Base-by-base conservation (phyloP, 1,284 basidiomycete species). In the Trichosporon sp. region DNA sequence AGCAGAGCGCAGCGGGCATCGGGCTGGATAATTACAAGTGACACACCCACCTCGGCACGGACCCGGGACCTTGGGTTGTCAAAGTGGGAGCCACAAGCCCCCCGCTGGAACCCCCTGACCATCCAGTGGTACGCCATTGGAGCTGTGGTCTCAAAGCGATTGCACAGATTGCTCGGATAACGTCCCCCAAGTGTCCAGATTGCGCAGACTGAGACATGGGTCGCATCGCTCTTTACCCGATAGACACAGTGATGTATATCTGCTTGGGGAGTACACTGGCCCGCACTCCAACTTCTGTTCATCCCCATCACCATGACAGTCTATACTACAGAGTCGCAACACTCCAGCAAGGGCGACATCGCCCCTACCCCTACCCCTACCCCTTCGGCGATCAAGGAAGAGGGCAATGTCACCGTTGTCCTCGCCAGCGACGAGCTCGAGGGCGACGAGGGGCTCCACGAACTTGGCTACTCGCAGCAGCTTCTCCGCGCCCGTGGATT, bases 381-480 rank as follows among this genome's bases (percentile, higher is more conserved):
- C 4, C 56, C 56, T 4, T 60, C 56, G 18, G 56, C 56, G 13
- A 21, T 42, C 64, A 72, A 69, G 64, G 68, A 69, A 18, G 64
- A 53, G 2, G 70, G 70, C 15, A 67, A 69, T 18, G 38, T 72
- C 18, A 64, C 65, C 1, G 47, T 69, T 9, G 64, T 72, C 9
- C 34, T 66, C 35, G 68, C 62, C 27, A 31, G 42, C 3, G 64
- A 60, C 8, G 66, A 71, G 3, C 44, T 72, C 9, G 66, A 64
- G 1, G 68, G 68, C 5, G 70, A 72, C 34, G 70, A 69, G 66
- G 70, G 68, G 27, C 66, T 72, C 5, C 68, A 72, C 23, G 60
- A 72, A 31, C 66, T 72, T 3, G 70, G 70, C 15, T 72, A 72
- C 70, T 69, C 67, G 44, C 66, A 68, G 25, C 64, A 72, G 42